Evolutionary conservation across 179 eudicot genomes (phyloP).

Genomic region (Silene noctiflora): DNA sequence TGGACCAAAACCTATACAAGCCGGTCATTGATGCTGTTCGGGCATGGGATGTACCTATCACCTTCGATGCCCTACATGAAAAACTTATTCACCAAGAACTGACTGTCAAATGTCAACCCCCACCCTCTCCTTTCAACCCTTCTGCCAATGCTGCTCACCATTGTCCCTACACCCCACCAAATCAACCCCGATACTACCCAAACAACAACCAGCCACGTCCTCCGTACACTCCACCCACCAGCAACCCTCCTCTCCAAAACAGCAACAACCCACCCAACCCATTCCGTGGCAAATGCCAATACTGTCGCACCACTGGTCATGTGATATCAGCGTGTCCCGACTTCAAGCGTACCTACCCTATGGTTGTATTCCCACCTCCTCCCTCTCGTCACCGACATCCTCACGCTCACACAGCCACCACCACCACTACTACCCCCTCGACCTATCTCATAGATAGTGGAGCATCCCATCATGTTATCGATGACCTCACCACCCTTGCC

Average conservation of each 20-base stretch:
- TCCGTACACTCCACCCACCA: too few species aligned
- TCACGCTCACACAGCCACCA: neutral
- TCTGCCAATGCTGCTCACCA: neutral
- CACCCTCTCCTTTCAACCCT: neutral
- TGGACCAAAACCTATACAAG: too few species aligned
- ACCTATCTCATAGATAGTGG: slow-evolving; percentile 4
- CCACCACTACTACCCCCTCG: too few species aligned
- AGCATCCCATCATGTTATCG: too few species aligned
- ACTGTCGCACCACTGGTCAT: neutral
- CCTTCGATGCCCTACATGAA: neutral
- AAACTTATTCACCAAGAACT: too few species aligned
- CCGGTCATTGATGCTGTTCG: neutral
- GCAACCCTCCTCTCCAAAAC: neutral
- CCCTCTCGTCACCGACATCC: too few species aligned
- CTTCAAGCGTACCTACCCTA: neutral
- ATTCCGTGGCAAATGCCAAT: neutral
- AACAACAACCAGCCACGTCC: too few species aligned
- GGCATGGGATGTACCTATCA: neutral
- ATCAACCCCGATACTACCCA: neutral
- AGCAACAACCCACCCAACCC: neutral
- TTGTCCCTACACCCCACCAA: too few species aligned
- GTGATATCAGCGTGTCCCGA: neutral
- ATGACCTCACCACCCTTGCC: too few species aligned
- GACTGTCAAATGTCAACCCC: neutral
- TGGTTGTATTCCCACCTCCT: neutral